These are phyloP conservation scores for Euphorbia peplus DNA, from an alignment of 345 rosid genomes.

Conservation along the genomic window DNA sequence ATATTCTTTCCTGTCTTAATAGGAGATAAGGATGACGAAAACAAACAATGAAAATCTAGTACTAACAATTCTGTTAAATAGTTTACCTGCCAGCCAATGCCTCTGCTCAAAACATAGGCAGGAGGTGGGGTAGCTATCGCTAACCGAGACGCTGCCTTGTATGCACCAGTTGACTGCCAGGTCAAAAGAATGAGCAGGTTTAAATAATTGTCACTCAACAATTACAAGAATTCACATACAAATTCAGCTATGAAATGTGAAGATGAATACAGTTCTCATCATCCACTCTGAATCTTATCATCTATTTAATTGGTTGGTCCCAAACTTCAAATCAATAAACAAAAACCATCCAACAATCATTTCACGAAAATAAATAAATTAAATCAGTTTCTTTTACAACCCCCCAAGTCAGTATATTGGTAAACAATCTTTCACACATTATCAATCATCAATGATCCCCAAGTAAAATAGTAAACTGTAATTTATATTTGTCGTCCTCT, in stretches of 20 bases:
- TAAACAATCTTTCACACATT: neutral
- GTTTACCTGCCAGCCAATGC: constrained; percentile 56
- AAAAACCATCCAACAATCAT: neutral
- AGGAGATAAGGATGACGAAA: no score
- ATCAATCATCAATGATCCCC: no score
- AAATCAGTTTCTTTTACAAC: no score
- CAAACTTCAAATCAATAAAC: neutral
- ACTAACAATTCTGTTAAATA: constrained; percentile 4
- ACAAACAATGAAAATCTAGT: neutral
- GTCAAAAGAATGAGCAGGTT: constrained; percentile 7
- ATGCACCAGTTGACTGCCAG: constrained; percentile 31
- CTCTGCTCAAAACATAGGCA: constrained; percentile 35
- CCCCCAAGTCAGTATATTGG: neutral
- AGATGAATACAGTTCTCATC: neutral
- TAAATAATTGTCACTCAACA: neutral
- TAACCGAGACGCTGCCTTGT: constrained; percentile 33
- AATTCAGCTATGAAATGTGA: neutral
- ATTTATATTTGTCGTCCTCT: no score
- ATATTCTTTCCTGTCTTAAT: neutral
- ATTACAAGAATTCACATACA: neutral
- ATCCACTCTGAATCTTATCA: neutral
- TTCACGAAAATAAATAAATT: no score
- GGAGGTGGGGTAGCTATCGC: constrained; percentile 39
- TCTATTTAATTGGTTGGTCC: neutral
- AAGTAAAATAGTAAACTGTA: no score